Evolutionary conservation across 306 rosid genomes (phyloP), one percentile per base, ranked within the genome.

Genomic region (Rosa multiflora): DNA sequence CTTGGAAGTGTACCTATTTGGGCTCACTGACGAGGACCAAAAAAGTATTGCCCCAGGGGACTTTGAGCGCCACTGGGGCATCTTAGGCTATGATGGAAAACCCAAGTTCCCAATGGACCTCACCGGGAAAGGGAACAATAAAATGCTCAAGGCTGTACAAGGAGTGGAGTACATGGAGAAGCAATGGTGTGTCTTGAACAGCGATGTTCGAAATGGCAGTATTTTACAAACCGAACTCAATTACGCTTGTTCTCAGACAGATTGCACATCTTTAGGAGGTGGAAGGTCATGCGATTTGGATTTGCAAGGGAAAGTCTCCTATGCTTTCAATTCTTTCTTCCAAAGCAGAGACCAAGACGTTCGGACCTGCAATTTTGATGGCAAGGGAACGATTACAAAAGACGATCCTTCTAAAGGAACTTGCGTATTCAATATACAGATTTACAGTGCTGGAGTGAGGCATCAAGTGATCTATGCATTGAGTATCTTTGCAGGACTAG

Each of bases 11-110:
- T 94, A 92, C 48, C 72, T 94, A 0, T 94, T 92, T 4, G 76
- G 91, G 10, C 90, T 92, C 5, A 58, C 88, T 0, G 97, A 94
- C 8, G 97, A 94, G 81, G 82, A 92, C 72, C 2, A 2, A 13
- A 92, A 92, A 71, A 94, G 97, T 26, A 9, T 87, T 23, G 88
- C 82, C 0, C 95, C 97, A 0, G 95, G 97, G 0, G 29, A 52
- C 2, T 94, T 94, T 37, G 97, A 94, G 75, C 91, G 99, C 0
- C 99, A 94, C 26, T 92, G 93, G 99, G 99, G 97, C 1, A 88
- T 92, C 48, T 94, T 94, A 37, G 66, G 72, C 0, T 89, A 59
- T 1, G 97, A 94, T 11, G 97, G 95, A 2, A 77, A 61, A 2
- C 94, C 97, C 0, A 94, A 94, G 79, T 92, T 92, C 35, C 29